These are phyloP conservation scores for Coemansia sp. DNA, from an alignment of 192 early-diverging fungal genomes.

Conservation along the genomic window DNA sequence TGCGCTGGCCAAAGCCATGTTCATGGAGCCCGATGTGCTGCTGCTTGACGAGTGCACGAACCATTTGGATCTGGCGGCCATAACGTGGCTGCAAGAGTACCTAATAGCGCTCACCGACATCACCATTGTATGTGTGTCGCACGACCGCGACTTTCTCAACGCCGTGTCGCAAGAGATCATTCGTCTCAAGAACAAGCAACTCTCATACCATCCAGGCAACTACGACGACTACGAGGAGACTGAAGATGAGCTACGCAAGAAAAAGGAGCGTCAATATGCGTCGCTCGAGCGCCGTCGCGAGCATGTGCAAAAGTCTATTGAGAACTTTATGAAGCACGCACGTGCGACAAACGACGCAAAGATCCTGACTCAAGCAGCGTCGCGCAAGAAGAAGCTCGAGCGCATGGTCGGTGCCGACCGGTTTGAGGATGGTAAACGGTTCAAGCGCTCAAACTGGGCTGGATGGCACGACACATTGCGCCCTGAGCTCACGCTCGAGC, in stretches of 20 bases:
- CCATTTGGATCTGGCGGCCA: conserved; percentile 87
- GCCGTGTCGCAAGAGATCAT: conserved; percentile 74
- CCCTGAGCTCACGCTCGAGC: conserved; percentile 60
- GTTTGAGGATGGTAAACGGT: conserved; percentile 66
- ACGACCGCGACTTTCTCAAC: conserved; percentile 86
- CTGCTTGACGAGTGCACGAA: conserved; percentile 89
- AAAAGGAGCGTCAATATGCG: conserved; percentile 64
- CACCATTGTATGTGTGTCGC: conserved; percentile 85
- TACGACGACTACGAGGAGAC: conserved; percentile 82
- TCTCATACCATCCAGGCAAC: conserved; percentile 80
- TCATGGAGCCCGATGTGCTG: conserved; percentile 78
- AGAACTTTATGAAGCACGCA: conserved; percentile 71
- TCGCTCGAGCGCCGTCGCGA: conserved; percentile 69
- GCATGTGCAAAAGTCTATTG: conserved; percentile 77
- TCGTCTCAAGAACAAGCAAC: conserved; percentile 67
- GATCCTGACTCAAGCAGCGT: conserved; percentile 69
- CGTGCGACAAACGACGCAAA: conserved; percentile 80
- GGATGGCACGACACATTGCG: conserved; percentile 58
- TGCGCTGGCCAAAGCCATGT: conserved; percentile 81
- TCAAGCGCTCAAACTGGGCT: conserved; percentile 62
- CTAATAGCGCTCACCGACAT: conserved; percentile 58
- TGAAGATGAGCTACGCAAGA: conserved; percentile 67
- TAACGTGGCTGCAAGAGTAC: conserved; percentile 88
- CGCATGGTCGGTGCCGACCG: conserved; percentile 63
- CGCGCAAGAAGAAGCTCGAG: conserved; percentile 76